phyloP scores from a whole-genome alignment of 2,329 filamentous ascomycete genomes.

The Beauveria medogensis region DNA sequence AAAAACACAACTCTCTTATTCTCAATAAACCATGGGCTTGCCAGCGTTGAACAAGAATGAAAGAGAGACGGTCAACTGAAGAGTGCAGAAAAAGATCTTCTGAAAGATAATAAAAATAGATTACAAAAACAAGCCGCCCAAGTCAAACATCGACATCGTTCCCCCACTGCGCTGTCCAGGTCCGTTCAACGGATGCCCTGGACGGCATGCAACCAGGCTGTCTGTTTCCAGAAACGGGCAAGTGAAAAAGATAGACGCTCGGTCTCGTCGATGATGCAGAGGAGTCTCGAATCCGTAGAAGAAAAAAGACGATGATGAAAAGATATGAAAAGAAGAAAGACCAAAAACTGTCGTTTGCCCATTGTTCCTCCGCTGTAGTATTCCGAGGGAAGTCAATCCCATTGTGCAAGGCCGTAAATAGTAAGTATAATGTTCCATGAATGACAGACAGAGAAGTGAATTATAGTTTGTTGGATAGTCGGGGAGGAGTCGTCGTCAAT shows the following conservation, averaged over 20 bases:
- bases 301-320: not conserved
- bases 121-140: conserved; percentile 1
- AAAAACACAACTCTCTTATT: not conserved
- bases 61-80: not conserved
- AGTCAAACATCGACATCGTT: conserved; percentile 1
- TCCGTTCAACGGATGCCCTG: conserved; percentile 11
- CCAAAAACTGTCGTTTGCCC: conserved; percentile 3
- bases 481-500: not conserved
- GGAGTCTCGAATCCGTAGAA: conserved; percentile 1
- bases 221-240: conserved; percentile 12
- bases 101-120: not conserved
- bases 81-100: not conserved
- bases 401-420: conserved; percentile 10
- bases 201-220: conserved; percentile 11
- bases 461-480: conserved; percentile 24
- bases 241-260: conserved; percentile 2
- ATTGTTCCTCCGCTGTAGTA: conserved; percentile 6
- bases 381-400: conserved; percentile 2
- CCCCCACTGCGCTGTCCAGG: conserved; percentile 5
- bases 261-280: conserved; percentile 4
- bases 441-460: conserved; percentile 33
- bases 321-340: not conserved
- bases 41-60: not conserved
- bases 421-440: conserved; percentile 18
- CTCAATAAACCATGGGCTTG: not conserved